These are phyloP conservation scores for Striga hermonthica DNA, from an alignment of 305 asterid species.

Conservation along the genomic window DNA sequence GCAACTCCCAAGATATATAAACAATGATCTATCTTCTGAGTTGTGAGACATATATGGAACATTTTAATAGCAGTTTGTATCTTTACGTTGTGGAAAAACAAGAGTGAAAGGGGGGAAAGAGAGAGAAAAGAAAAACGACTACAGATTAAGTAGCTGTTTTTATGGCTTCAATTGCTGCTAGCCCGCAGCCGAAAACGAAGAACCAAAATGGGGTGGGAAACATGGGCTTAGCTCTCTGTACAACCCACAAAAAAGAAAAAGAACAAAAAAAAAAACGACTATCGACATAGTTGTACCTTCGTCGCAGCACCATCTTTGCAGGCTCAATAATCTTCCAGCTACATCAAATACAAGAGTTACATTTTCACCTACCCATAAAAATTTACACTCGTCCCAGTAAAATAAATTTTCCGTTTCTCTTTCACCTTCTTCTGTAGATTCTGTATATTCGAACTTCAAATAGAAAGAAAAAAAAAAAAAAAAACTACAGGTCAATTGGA, in stretches of 20 bases:
- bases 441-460: too few species aligned
- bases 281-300: slow-evolving; percentile 25
- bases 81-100: too few species aligned
- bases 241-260: slow-evolving; percentile 24
- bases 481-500: too few species aligned
- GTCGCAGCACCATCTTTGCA: slow-evolving; percentile 31
- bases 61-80: too few species aligned
- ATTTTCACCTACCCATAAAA: slow-evolving; percentile 31
- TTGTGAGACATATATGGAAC: too few species aligned
- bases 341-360: slow-evolving; percentile 30
- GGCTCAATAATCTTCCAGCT: slow-evolving; percentile 13
- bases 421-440: slow-evolving; percentile 3
- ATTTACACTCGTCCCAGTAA: slow-evolving; percentile 36
- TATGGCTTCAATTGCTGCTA: slow-evolving; percentile 22
- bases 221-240: slow-evolving; percentile 31
- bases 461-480: too few species aligned
- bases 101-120: too few species aligned
- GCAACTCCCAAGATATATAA: too few species aligned
- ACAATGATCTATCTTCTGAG: too few species aligned
- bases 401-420: slow-evolving; percentile 31
- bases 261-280: neutral
- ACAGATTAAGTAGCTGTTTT: slow-evolving; percentile 33
- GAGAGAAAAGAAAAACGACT: neutral
- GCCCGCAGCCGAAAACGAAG: neutral
- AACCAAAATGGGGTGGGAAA: slow-evolving; percentile 3